phyloP scores from a whole-genome alignment of 345 rosid genomes.

The Laguncularia racemosa region DNA sequence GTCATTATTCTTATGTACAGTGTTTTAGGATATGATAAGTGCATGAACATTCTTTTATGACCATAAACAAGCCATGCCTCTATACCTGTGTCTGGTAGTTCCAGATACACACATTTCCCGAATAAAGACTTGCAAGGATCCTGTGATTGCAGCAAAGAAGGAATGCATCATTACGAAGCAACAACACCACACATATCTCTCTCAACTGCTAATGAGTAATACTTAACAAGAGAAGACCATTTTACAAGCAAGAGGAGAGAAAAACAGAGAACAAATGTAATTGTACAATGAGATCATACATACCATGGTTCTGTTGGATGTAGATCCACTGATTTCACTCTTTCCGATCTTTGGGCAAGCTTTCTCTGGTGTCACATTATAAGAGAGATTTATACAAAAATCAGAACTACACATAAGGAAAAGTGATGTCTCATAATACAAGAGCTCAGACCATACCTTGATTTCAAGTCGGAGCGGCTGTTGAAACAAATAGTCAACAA shows the following conservation, averaged over 20 bases:
- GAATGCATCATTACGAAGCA: background rate
- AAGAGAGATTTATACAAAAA: background rate
- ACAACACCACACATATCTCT: too few relatives aligned
- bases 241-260: background rate
- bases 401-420: constrained; percentile 1
- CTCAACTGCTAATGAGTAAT: too few relatives aligned
- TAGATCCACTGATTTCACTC: constrained; percentile 28
- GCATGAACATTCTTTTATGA: background rate
- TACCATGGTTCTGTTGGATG: constrained; percentile 40
- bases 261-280: background rate
- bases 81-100: constrained; percentile 31
- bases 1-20: too few relatives aligned
- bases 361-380: constrained; percentile 3
- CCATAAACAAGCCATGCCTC: background rate
- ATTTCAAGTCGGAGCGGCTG: constrained; percentile 18
- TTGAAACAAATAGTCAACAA: background rate
- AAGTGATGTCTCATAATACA: background rate
- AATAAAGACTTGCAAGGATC: constrained; percentile 24
- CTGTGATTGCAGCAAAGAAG: constrained; percentile 8
- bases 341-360: constrained; percentile 21
- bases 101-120: constrained; percentile 29
- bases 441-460: constrained; percentile 5
- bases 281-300: background rate
- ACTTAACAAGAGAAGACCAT: background rate
- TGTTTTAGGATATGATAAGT: too few relatives aligned